phyloP scores from a whole-genome alignment of 495 filamentous ascomycete genomes.

The Aspergillus conjunctus region DNA sequence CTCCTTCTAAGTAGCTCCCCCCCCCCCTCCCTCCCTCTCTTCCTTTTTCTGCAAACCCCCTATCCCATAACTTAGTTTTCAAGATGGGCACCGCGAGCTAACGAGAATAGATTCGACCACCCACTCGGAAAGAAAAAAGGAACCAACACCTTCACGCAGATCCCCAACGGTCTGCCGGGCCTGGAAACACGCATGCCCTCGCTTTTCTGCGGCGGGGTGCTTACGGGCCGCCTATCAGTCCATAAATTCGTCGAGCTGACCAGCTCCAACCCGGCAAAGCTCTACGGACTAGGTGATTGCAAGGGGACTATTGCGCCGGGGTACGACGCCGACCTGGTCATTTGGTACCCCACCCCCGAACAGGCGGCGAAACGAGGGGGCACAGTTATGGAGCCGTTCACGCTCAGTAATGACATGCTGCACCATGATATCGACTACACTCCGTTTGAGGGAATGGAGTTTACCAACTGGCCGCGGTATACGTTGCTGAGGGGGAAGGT shows the following conservation, averaged over 20 bases:
- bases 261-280: conserved; percentile 59
- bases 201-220: conserved; percentile 35
- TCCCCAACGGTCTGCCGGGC: conserved; percentile 62
- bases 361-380: conserved; percentile 8
- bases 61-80: not conserved
- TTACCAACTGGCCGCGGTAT: conserved; percentile 63
- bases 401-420: conserved; percentile 52
- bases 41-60: not conserved
- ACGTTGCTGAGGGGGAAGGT: conserved; percentile 60
- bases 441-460: conserved; percentile 57
- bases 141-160: conserved; percentile 36
- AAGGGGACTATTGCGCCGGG: conserved; percentile 61
- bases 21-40: not conserved
- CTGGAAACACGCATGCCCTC: conserved; percentile 61
- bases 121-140: conserved; percentile 42
- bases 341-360: conserved; percentile 40
- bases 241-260: conserved; percentile 63
- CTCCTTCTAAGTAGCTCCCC: conserved; percentile 35
- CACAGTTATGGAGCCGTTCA: conserved; percentile 36
- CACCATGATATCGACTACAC: conserved; percentile 65
- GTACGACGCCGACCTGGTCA: conserved; percentile 51
- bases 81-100: not conserved
- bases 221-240: conserved; percentile 45
- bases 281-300: conserved; percentile 58
- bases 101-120: conserved; percentile 28